Evolutionary conservation across 805 yeast genomes (phyloP).

Genomic region (Starmera amethionina): DNA sequence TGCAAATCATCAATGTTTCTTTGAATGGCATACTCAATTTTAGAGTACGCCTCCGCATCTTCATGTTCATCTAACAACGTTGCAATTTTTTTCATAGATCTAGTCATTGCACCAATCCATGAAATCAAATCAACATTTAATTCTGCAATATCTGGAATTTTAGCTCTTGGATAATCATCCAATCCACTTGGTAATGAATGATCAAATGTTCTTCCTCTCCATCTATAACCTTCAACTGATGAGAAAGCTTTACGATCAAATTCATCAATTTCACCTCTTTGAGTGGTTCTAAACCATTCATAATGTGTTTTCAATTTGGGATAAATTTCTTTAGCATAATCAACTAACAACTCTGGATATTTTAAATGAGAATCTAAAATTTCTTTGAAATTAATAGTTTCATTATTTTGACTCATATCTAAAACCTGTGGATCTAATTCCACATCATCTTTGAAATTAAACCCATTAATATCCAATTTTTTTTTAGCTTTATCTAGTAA

Average conservation of each 20-base stretch:
- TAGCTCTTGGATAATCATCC: constrained; percentile 90
- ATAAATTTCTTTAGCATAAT: constrained; percentile 56
- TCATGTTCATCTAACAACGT: constrained; percentile 43
- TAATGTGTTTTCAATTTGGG: constrained; percentile 72
- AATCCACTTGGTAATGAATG: constrained; percentile 90
- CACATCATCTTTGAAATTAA: constrained; percentile 13
- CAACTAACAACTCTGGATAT: constrained; percentile 47
- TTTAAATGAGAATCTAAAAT: constrained; percentile 44
- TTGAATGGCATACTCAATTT: constrained; percentile 45
- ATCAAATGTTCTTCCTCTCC: constrained; percentile 84
- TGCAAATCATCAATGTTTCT: constrained; percentile 64
- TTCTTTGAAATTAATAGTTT: constrained; percentile 18
- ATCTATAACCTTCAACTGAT: constrained; percentile 62
- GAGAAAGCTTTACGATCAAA: constrained; percentile 53
- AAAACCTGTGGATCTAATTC: constrained; percentile 18
- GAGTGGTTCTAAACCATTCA: constrained; percentile 78
- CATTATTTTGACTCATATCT: constrained; percentile 3
- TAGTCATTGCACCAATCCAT: constrained; percentile 92
- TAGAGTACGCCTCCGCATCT: constrained; percentile 45
- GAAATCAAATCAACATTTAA: constrained; percentile 80
- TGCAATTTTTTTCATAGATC: constrained; percentile 70
- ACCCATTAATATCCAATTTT: constrained; percentile 7
- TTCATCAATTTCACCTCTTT: constrained; percentile 62
- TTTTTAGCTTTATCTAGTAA: constrained; percentile 37
- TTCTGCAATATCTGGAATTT: constrained; percentile 77